Percentiles rank a stretch among this genome's conserved stretches.
Evolutionary conservation across 306 rosid genomes (phyloP).

Genomic region (Trichosanthes truncata): DNA sequence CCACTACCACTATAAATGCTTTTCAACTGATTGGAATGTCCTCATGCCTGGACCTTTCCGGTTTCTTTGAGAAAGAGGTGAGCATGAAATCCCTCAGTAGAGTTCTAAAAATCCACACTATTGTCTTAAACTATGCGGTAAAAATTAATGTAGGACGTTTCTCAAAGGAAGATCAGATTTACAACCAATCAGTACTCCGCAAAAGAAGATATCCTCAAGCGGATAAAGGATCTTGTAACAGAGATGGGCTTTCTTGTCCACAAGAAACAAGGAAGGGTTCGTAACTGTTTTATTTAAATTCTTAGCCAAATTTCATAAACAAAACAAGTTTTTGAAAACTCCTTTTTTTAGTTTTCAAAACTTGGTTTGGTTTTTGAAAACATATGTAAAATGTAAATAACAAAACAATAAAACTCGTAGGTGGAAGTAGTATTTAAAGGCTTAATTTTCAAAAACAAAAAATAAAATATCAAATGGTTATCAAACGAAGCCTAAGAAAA

Average conservation of each 20-base stretch:
- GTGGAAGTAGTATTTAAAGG: too few relatives aligned
- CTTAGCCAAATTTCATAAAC: too few relatives aligned
- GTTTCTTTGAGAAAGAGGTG: constrained; percentile 93
- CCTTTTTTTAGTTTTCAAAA: too few relatives aligned
- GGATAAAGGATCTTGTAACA: constrained; percentile 47
- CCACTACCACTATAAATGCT: constrained; percentile 41
- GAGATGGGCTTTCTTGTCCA: constrained; percentile 61
- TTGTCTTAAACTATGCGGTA: too few relatives aligned
- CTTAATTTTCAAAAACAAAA: too few relatives aligned
- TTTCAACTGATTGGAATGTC: constrained; percentile 96
- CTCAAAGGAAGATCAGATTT: constrained; percentile 83
- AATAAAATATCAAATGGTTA: too few relatives aligned
- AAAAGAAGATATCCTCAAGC: constrained; percentile 39
- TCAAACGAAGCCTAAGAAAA: too few relatives aligned
- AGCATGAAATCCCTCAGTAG: constrained; percentile 5
- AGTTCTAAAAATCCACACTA: too few relatives aligned
- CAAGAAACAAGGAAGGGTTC: constrained; percentile 61
- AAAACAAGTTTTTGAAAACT: too few relatives aligned
- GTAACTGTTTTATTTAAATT: constrained; percentile 8
- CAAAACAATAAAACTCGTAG: too few relatives aligned
- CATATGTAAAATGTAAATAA: too few relatives aligned
- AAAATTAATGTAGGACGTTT: constrained; percentile 22
- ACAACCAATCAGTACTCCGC: constrained; percentile 58
- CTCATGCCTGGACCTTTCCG: constrained; percentile 82
- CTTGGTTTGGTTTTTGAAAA: too few relatives aligned